These are phyloP conservation scores for Echium plantagineum DNA, from an alignment of 257 asterid species.

Conservation along the genomic window DNA sequence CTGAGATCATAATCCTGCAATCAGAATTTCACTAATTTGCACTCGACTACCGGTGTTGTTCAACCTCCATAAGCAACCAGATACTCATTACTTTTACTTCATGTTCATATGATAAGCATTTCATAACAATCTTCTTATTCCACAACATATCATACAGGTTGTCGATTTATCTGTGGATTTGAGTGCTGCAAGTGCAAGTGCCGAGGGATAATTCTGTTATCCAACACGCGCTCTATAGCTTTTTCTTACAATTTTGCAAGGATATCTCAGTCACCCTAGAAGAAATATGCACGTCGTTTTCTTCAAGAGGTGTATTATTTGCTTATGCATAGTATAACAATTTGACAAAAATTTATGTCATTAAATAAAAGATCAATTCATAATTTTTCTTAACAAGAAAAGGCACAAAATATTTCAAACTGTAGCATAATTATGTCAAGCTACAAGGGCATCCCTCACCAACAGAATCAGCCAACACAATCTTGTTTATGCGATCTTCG, in stretches of 20 bases:
- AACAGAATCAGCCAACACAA: too few relatives aligned
- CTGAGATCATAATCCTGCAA: background rate
- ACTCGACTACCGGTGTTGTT: too few relatives aligned
- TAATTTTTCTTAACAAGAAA: too few relatives aligned
- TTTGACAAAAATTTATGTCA: too few relatives aligned
- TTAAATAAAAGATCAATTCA: too few relatives aligned
- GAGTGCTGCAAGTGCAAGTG: conserved; percentile 84
- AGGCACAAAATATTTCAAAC: too few relatives aligned
- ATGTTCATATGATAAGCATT: background rate
- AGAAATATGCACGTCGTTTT: background rate
- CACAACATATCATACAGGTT: conserved; percentile 24
- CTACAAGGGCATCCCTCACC: too few relatives aligned
- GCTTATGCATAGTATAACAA: too few relatives aligned
- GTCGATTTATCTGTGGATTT: conserved; percentile 84
- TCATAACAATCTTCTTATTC: background rate
- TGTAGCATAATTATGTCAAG: too few relatives aligned
- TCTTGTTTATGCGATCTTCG: background rate
- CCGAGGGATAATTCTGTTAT: conserved; percentile 29
- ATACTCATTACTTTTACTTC: background rate
- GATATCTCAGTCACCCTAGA: background rate
- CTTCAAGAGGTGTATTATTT: background rate
- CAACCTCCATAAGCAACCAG: too few relatives aligned
- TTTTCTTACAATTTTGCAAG: too few relatives aligned
- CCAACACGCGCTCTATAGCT: background rate
- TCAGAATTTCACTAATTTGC: too few relatives aligned